Evolutionary conservation across 2,329 filamentous ascomycete genomes (phyloP).

Genomic region (Ilyonectria mors-panacis): DNA sequence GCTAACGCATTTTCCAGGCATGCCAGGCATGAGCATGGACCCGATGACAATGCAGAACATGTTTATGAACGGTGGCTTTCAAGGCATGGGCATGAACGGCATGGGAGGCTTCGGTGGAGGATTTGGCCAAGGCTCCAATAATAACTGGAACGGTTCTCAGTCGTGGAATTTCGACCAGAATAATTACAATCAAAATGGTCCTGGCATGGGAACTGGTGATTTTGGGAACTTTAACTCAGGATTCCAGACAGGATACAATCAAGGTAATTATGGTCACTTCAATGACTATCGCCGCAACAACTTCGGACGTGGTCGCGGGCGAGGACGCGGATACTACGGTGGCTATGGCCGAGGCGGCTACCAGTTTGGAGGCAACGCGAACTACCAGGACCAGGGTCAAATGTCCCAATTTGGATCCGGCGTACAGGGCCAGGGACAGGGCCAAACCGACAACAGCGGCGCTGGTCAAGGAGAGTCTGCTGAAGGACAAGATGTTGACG

Average conservation of each 20-base stretch:
- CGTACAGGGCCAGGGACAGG: conserved; percentile 40
- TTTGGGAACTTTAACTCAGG: conserved; percentile 85
- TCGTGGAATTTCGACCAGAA: conserved; percentile 89
- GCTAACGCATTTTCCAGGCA: conserved; percentile 67
- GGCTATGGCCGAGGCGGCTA: conserved; percentile 71
- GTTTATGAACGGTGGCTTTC: conserved; percentile 85
- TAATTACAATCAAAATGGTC: conserved; percentile 91
- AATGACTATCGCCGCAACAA: conserved; percentile 83
- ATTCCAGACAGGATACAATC: conserved; percentile 83
- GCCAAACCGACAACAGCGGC: conserved; percentile 37
- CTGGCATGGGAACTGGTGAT: conserved; percentile 85
- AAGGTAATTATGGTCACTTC: conserved; percentile 87
- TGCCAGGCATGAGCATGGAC: conserved; percentile 90
- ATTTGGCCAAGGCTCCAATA: conserved; percentile 75
- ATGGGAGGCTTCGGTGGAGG: conserved; percentile 83
- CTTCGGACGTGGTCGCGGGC: conserved; percentile 77
- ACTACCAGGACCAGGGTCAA: conserved; percentile 55
- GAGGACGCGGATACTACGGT: conserved; percentile 74
- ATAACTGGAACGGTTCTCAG: conserved; percentile 86
- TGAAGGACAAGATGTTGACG: conserved; percentile 54
- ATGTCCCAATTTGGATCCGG: conserved; percentile 48
- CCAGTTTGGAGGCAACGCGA: conserved; percentile 59
- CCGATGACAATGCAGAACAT: conserved; percentile 81
- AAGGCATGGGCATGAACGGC: conserved; percentile 83
- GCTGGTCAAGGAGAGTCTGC: conserved; percentile 37